Base-by-base conservation (phyloP, 345 rosid genomes). In the Brassica napus region DNA sequence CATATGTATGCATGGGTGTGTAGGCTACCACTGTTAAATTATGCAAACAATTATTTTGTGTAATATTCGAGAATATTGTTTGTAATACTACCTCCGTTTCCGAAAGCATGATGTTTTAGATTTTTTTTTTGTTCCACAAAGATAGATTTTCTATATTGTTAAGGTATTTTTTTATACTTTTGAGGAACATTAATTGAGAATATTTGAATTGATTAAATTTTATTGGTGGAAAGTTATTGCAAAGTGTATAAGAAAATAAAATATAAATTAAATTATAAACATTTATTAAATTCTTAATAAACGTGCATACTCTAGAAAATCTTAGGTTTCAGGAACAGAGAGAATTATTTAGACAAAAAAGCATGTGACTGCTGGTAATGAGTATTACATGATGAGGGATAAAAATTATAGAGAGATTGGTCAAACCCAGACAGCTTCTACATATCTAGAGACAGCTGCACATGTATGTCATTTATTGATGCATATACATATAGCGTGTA, bases 381-480 rank as follows among this genome's bases (percentile, higher is more conserved):
- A 79, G 83, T 63, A 68, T 74, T 68, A 68, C 70, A 79, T 74
- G 73, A 79, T 79, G 73, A 78, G 69, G 74, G 79, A 39, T 60
- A 68, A 73, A 79, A 67, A 58, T 65, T 35, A 72, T 79, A 73
- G 65, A 68, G 64, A 61, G 71, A 52, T 74, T 69, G 75, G 77
- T 79, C 82, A 79, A 72, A 73, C 75, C 75, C 75, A 47, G 74
- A 79, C 78, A 73, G 78, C 78, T 68, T 73, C 78, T 59, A 73
- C 62, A 78, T 79, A 49, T 73, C 65, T 66, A 73, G 78, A 79
- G 83, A 79, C 83, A 79, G 71, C 75, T 74, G 75, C 83, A 79
- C 83, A 79, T 79, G 83, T 28, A 28, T 68, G 75, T 79, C 52
- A 74, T 28, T 69, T 12, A 61, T 79, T 73, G 63, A 69, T 26